These are phyloP conservation scores for Bipolaris gigantea DNA, from an alignment of 2,329 filamentous ascomycete species.

Conservation along the genomic window DNA sequence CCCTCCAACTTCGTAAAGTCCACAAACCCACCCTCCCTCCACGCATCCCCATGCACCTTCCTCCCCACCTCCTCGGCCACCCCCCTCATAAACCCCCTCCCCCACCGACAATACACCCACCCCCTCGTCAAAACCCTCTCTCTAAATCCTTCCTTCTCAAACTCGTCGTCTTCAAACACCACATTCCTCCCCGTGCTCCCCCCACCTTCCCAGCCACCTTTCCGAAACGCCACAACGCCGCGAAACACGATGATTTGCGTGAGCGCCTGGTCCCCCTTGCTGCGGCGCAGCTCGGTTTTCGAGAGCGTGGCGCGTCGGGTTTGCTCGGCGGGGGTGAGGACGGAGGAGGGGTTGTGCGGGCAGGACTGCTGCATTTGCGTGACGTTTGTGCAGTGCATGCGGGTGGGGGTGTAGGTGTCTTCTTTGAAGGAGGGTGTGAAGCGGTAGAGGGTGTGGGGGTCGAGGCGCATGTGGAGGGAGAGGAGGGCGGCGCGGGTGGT, in stretches of 20 bases:
- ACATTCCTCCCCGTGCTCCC: background rate
- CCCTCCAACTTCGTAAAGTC: constrained; percentile 18
- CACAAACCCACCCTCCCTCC: constrained; percentile 14
- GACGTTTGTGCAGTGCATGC: constrained; percentile 31
- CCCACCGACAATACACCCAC: constrained; percentile 37
- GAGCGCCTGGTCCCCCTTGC: constrained; percentile 17
- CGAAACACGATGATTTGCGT: constrained; percentile 28
- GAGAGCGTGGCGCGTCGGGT: too few relatives aligned
- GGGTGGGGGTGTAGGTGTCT: constrained; percentile 14
- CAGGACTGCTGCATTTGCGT: constrained; percentile 6
- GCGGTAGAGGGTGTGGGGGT: constrained; percentile 34
- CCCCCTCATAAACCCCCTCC: constrained; percentile 8
- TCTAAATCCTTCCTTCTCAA: constrained; percentile 15
- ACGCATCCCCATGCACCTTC: constrained; percentile 24
- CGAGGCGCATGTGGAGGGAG: constrained; percentile 29
- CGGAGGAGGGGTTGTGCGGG: constrained; percentile 1
- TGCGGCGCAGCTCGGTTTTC: too few relatives aligned
- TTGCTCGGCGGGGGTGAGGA: too few relatives aligned
- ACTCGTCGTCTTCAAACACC: background rate
- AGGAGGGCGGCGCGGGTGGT: constrained; percentile 26
- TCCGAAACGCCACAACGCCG: constrained; percentile 28
- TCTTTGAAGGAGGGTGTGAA: constrained; percentile 33
- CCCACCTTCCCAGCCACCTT: constrained; percentile 33
- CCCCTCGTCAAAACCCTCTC: constrained; percentile 18
- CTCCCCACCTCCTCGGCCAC: constrained; percentile 8